Evolutionary conservation across 805 yeast genomes (phyloP), one percentile per base, ranked within the genome.

Genomic region (Teunomyces panamensis): DNA sequence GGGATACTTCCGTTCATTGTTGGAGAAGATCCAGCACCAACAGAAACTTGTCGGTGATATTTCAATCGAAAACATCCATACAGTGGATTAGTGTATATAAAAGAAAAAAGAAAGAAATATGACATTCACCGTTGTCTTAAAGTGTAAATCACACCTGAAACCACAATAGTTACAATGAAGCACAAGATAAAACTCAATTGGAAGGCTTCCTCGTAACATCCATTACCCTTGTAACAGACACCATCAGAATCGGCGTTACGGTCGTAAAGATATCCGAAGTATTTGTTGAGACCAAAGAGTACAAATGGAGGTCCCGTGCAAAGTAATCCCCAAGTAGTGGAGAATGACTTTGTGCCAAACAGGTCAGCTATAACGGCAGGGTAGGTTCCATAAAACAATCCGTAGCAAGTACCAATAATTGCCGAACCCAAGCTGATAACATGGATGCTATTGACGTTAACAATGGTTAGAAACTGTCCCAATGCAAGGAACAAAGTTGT

Each of bases 331-430:
- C 94, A 87, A 0, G 84, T 74, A 0, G 91, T 84, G 17, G 89
- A 81, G 60, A 85, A 87, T 0, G 81, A 77, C 5, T 67, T 72
- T 0, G 87, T 77, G 2, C 91, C 91, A 66, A 85, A 85, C 10
- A 73, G 68, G 52, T 87, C 95, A 0, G 90, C 90, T 27, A 85
- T 74, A 2, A 85, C 74, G 0, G 91, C 85, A 3, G 95, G 95
- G 60, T 83, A 83, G 0, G 85, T 79, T 0, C 92, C 92, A 66
- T 83, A 85, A 3, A 80, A 64, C 26, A 85, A 71, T 0, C 95
- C 95, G 65, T 84, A 87, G 16, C 87, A 77, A 29, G 74, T 68
- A 0, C 94, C 94, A 46, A 80, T 73, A 4, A 83, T 57, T 3
- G 75, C 65, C 0, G 90, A 84, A 2, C 84, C 65, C 2, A 77